Evolutionary conservation across 2,329 filamentous ascomycete genomes (phyloP), one percentile per base, ranked within the genome.

Genomic region (Allantophomopsis cytisporea): DNA sequence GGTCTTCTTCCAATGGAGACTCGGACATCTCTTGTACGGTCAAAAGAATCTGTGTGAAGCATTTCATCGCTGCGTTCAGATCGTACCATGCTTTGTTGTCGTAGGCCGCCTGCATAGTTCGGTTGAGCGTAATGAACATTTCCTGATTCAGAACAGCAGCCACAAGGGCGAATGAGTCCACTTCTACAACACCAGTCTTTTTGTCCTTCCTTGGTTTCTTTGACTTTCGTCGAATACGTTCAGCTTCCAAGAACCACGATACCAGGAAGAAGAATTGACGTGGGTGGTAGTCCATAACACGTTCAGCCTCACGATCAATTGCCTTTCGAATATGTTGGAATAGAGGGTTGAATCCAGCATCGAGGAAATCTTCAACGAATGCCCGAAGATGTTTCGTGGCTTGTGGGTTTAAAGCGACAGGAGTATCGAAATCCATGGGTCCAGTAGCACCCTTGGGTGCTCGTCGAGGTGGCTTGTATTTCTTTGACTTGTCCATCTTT

Each of bases 321-420:
- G 88, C 85, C 58, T 85, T 89, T 39, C 91, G 79, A 11, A 95
- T 64, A 52, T 93, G 83, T 35, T 75, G 71, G 53, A 96, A 94
- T 0, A 88, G 65, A 4, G 88, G 88, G 54, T 96, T 98, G 64
- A 98, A 98, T 0, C 86, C 84, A 0, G 89, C 87, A 57, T 98
- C 89, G 3, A 98, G 65, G 50, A 98, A 95, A 35, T 96, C 88
- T 49, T 89, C 82, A 1, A 94, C 84, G 54, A 98, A 98, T 0
- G 65, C 66, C 37, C 81, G 76, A 7, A 98, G 68, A 46, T 87
- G 78, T 33, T 75, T 71, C n/a, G 74, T 79, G n/a, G 88, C 86
- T 15, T 73, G 68, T 2, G 73, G 61, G 14, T 82, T 85, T 12
- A 98, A 67, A 28, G 77, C 66, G 1, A 80, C 73, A 0, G 76